These are phyloP conservation scores for Talaromyces adpressus DNA, from an alignment of 495 filamentous ascomycete genomes.

Conservation along the genomic window DNA sequence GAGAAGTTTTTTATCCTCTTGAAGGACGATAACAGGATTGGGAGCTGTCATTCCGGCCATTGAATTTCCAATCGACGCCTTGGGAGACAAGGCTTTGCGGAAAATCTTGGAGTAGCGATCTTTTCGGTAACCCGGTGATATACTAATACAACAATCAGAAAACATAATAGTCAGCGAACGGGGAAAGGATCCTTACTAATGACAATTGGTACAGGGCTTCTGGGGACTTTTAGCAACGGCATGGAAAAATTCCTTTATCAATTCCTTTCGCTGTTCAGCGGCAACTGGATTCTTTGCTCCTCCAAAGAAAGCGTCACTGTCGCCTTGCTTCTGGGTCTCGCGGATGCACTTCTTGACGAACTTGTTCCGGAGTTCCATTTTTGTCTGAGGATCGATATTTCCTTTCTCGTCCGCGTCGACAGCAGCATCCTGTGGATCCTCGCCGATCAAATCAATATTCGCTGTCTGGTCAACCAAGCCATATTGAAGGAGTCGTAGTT, in stretches of 20 bases:
- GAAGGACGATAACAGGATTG: constrained; percentile 51
- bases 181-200: constrained; percentile 40
- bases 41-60: constrained; percentile 58
- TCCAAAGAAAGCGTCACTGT: constrained; percentile 44
- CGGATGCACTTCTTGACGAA: constrained; percentile 65
- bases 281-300: constrained; percentile 75
- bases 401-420: constrained; percentile 45
- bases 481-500: constrained; percentile 77
- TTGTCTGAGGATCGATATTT: constrained; percentile 49
- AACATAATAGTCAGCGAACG: not conserved
- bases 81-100: constrained; percentile 64
- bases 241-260: constrained; percentile 76
- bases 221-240: constrained; percentile 48
- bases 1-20: constrained; percentile 30
- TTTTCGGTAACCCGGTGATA: constrained; percentile 74
- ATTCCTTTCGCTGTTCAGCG: constrained; percentile 59
- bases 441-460: constrained; percentile 53
- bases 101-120: constrained; percentile 91
- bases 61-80: constrained; percentile 65
- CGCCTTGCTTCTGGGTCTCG: constrained; percentile 37
- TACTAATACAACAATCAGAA: constrained; percentile 32
- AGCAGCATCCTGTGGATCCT: constrained; percentile 26
- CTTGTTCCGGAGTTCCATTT: constrained; percentile 58
- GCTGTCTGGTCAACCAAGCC: constrained; percentile 71
- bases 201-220: constrained; percentile 63